Conservation (phyloP, 345 rosid genomes). For the Heritiera fomes region DNA sequence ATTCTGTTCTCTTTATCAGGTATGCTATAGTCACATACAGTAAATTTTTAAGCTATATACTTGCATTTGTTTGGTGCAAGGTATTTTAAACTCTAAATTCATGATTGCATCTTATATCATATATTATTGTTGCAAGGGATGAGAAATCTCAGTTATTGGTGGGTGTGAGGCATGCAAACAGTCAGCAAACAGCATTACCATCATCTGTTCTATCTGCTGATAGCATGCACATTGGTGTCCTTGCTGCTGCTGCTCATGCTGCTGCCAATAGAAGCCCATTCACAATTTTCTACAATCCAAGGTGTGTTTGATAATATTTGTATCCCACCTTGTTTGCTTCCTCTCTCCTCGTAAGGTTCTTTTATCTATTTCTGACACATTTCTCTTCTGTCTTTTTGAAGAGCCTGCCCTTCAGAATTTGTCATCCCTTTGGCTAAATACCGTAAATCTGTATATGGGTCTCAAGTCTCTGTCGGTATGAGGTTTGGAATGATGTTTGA, state of each 20-base stretch:
- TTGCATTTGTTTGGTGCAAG: conserved; percentile 4
- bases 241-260: conserved; percentile 99
- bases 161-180: conserved; percentile 89
- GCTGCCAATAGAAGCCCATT: conserved; percentile 81
- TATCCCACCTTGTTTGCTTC: not conserved
- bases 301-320: conserved; percentile 44
- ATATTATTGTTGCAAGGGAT: conserved; percentile 48
- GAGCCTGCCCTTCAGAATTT: conserved; percentile 97
- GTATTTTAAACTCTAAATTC: not conserved
- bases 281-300: conserved; percentile 93
- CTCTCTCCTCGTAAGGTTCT: not conserved
- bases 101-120: not conserved
- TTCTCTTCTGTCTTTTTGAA: conserved; percentile 26
- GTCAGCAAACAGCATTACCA: conserved; percentile 85
- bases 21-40: conserved; percentile 24
- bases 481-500: conserved; percentile 99
- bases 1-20: conserved; percentile 95
- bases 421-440: conserved; percentile 80
- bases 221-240: conserved; percentile 99
- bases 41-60: not conserved
- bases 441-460: conserved; percentile 80
- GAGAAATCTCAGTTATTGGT: conserved; percentile 95
- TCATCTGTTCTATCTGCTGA: conserved; percentile 96
- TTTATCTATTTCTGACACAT: not conserved
- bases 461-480: conserved; percentile 93